These are phyloP conservation scores for Podospora australis DNA, from an alignment of 495 filamentous ascomycete genomes.

Conservation along the genomic window DNA sequence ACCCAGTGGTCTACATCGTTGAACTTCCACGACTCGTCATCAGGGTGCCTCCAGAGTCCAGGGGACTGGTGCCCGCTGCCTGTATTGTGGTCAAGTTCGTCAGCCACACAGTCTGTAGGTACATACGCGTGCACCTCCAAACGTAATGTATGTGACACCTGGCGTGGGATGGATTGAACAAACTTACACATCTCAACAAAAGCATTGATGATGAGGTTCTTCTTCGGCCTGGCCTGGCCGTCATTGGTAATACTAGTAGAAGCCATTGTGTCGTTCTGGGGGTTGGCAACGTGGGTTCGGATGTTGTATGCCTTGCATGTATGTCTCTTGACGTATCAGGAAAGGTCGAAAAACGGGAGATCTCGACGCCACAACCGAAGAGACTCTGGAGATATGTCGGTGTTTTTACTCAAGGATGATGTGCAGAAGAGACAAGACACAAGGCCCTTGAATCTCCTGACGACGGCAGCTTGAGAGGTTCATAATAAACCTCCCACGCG, in stretches of 20 bases:
- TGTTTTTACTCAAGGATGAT: not conserved
- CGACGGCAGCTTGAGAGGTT: too few relatives aligned
- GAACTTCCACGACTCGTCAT: slow-evolving; percentile 48
- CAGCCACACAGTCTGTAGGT: not conserved
- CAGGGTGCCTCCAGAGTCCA: slow-evolving; percentile 54
- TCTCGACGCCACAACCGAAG: too few relatives aligned
- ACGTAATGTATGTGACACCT: not conserved
- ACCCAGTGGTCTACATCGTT: slow-evolving; percentile 51
- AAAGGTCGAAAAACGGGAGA: too few relatives aligned
- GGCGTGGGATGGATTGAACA: not conserved
- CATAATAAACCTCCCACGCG: too few relatives aligned
- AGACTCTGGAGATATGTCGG: not conserved
- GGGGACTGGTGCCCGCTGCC: slow-evolving; percentile 57
- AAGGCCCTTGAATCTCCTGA: too few relatives aligned
- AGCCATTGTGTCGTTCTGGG: too few relatives aligned
- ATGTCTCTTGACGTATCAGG: too few relatives aligned
- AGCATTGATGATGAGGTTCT: slow-evolving; percentile 58
- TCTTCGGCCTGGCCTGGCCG: slow-evolving; percentile 31
- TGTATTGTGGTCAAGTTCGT: slow-evolving; percentile 13
- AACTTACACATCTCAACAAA: slow-evolving; percentile 52
- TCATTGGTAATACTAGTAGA: too few relatives aligned
- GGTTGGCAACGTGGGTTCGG: too few relatives aligned
- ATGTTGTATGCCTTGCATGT: too few relatives aligned
- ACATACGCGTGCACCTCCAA: not conserved
- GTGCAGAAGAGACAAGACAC: too few relatives aligned